Conservation (phyloP, 1,284 basidiomycete species). For the Cryptococcus sp. region DNA sequence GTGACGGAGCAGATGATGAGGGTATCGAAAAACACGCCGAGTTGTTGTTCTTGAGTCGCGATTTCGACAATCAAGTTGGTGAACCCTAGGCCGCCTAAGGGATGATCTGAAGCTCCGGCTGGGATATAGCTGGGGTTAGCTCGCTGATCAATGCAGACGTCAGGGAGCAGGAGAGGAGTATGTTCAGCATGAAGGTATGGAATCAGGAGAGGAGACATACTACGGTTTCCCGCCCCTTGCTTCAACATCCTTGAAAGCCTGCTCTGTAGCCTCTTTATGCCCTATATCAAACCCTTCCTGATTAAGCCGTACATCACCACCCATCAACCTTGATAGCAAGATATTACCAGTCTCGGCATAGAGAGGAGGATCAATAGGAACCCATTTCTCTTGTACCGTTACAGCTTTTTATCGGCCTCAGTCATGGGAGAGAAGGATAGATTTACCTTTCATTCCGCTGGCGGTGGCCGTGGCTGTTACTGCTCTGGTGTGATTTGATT, state of each 20-base stretch:
- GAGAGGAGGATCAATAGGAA: constrained; percentile 34
- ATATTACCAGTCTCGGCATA: constrained; percentile 36
- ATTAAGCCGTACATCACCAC: constrained; percentile 33
- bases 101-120: constrained; percentile 34
- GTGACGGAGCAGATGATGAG: constrained; percentile 36
- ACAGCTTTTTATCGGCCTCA: constrained; percentile 11
- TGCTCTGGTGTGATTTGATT: constrained; percentile 34
- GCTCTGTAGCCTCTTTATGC: constrained; percentile 27
- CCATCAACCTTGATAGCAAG: constrained; percentile 34
- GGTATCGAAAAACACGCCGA: constrained; percentile 35
- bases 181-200: too few relatives aligned
- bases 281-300: constrained; percentile 32
- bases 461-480: constrained; percentile 29
- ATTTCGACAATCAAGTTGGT: constrained; percentile 30
- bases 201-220: constrained; percentile 10
- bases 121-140: constrained; percentile 28
- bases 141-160: too few relatives aligned
- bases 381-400: constrained; percentile 38
- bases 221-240: constrained; percentile 31
- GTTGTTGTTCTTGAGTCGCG: constrained; percentile 25
- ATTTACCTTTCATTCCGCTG: constrained; percentile 22
- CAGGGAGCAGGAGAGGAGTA: neutral
- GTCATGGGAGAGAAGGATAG: neutral
- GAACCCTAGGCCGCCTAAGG: constrained; percentile 32
- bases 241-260: constrained; percentile 28